Conservation (phyloP, 1,284 basidiomycete genomes). For the Pholiota adiposa region DNA sequence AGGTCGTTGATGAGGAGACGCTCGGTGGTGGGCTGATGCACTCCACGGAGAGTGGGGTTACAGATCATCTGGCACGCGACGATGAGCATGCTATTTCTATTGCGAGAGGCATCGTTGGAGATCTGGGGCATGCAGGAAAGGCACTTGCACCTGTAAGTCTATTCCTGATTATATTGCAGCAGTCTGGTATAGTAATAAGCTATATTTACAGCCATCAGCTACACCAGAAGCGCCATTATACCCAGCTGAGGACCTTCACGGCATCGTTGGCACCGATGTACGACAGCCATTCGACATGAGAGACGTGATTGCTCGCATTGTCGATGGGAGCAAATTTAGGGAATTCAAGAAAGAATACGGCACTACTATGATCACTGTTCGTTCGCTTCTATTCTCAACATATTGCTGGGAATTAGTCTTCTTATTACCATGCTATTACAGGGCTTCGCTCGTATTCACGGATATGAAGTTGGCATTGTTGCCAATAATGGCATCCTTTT, state of each 20-base stretch:
- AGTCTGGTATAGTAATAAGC: neutral
- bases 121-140: slow-evolving; percentile 71
- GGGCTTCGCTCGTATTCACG: slow-evolving; percentile 93
- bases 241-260: slow-evolving; percentile 81
- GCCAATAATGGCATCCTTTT: slow-evolving; percentile 96
- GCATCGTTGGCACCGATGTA: slow-evolving; percentile 89
- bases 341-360: slow-evolving; percentile 98
- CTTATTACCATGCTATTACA: slow-evolving; percentile 29
- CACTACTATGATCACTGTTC: slow-evolving; percentile 85
- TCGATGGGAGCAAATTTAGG: slow-evolving; percentile 90
- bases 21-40: slow-evolving; percentile 95
- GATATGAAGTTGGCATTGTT: slow-evolving; percentile 87
- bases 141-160: slow-evolving; percentile 49
- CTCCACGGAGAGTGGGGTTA: slow-evolving; percentile 91
- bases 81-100: slow-evolving; percentile 90
- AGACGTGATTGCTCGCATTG: slow-evolving; percentile 89
- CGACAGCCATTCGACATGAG: slow-evolving; percentile 92
- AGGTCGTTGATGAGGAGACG: slow-evolving; percentile 91
- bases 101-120: slow-evolving; percentile 81
- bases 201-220: slow-evolving; percentile 51
- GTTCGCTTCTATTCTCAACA: slow-evolving; percentile 25
- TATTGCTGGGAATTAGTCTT: neutral
- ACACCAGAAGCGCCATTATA: slow-evolving; percentile 79
- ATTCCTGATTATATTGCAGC: neutral
- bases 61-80: slow-evolving; percentile 88